Base-by-base conservation (phyloP, 2,329 filamentous ascomycete species). In the Berkeleyomyces basicola region DNA sequence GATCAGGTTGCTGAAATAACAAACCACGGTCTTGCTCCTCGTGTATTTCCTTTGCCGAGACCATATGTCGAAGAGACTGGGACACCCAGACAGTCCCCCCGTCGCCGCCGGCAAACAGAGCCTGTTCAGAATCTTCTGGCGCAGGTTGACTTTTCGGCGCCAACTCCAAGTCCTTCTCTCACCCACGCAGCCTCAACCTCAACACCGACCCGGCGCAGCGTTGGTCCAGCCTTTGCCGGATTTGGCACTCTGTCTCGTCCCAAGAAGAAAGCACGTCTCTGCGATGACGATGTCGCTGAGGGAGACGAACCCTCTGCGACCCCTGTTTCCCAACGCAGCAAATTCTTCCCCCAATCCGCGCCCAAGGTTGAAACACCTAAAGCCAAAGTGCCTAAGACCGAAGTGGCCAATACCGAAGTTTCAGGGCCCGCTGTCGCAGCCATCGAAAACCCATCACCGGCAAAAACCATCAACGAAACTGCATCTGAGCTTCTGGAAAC, bases 1-100 rank as follows among this genome's bases (percentile, higher is more conserved):
- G 70, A 77, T 37, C 73, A 75, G 65, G 72, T 79, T 64, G 73
- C 76, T n/a, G 73, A 72, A 61, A 71, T 80, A 62, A 80, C 79
- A 0, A 72, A 76, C 33, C 76, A 77, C 63, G 79, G 76, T 3
- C 69, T 77, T 42, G 76, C 77, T 4, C 78, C 81, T 2, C 76
- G 81, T 1, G 79, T 84, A 0, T 83, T 82, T 64, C 81, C 81
- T 2, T 72, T 84, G 6, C 81, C 81, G 0, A 73, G 81, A 47
- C 81, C 81, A 1, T 84, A 84, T 66, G 67, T 83, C 33, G 75
- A 78, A 3, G 72, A 71, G 3, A 67, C 70, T 39, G 59, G 65
- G 62, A 71, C 61, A 51, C 33, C 49, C 31, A 37, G 49, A 7
- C 31, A 10, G 9, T 68, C 65, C 49, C 64, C 58, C n/a, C 74